These are phyloP conservation scores for Avena insularis DNA, from an alignment of 176 grass and related monocot species.

Conservation along the genomic window DNA sequence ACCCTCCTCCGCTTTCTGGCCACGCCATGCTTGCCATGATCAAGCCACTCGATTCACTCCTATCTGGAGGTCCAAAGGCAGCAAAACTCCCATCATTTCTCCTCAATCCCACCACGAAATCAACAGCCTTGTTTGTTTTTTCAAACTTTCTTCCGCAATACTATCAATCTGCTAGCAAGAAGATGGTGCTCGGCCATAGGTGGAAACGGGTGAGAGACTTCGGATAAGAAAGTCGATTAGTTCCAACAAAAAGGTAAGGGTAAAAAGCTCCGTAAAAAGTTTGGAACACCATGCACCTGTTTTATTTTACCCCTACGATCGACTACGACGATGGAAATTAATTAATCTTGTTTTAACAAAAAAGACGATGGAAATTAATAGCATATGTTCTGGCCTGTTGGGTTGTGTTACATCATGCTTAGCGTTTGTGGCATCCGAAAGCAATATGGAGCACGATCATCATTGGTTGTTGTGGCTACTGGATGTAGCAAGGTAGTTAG, in stretches of 20 bases:
- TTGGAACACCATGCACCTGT: neutral
- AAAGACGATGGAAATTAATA: too few relatives aligned
- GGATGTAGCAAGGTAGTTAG: slow-evolving; percentile 20
- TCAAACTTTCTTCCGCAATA: neutral
- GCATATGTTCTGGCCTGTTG: neutral
- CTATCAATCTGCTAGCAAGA: neutral
- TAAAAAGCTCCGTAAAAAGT: neutral
- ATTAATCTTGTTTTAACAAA: neutral
- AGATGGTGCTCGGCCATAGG: neutral
- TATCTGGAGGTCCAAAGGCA: slow-evolving; percentile 35
- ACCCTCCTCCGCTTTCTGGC: slow-evolving; percentile 9
- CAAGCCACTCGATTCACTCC: slow-evolving; percentile 25
- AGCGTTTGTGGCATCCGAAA: slow-evolving; percentile 33
- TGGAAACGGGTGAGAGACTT: neutral
- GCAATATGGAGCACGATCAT: slow-evolving; percentile 17
- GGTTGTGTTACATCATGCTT: slow-evolving; percentile 37
- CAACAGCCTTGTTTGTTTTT: neutral
- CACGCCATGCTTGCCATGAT: slow-evolving; percentile 21
- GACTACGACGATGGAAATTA: neutral
- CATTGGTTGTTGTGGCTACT: slow-evolving; percentile 12
- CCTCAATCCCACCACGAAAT: neutral
- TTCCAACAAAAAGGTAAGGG: neutral
- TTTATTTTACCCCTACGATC: neutral
- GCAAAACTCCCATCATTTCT: slow-evolving; percentile 15
- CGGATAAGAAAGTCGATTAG: neutral